A percentile compares a stretch with the other conserved stretches of the same genome.
Conservation (phyloP, 768 basidiomycete genomes). For the Mrakia hoshinonis region DNA sequence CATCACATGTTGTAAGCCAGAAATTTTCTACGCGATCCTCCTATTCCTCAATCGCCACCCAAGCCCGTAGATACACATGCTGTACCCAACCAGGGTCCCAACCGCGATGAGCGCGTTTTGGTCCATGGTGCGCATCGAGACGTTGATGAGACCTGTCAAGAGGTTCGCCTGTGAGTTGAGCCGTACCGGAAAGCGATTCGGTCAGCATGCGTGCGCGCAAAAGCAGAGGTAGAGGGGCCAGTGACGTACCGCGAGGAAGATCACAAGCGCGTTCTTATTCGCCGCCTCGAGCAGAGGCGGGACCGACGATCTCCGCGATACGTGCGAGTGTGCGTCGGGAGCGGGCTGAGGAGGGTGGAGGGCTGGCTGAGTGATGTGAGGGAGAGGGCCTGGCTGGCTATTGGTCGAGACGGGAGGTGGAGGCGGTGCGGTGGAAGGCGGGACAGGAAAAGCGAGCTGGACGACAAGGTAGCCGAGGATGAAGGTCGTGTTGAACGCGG, state of each 20-base stretch:
- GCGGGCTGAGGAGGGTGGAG: too few species aligned
- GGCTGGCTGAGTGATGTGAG: too few species aligned
- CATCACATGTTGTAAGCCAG: too few species aligned
- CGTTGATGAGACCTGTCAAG: conserved; percentile 72
- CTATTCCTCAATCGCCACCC: conserved; percentile 51
- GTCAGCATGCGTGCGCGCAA: too few species aligned
- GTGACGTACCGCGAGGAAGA: conserved; percentile 70
- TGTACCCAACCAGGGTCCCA: conserved; percentile 56
- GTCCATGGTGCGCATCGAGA: conserved; percentile 75
- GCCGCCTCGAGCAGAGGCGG: conserved; percentile 62
- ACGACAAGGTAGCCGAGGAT: conserved; percentile 69
- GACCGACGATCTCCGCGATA: conserved; percentile 12
- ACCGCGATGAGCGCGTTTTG: conserved; percentile 52
- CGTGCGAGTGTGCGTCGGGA: too few species aligned
- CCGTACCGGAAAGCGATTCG: neutral
- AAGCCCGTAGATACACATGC: conserved; percentile 50
- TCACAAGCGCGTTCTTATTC: conserved; percentile 65
- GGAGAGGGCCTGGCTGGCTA: neutral
- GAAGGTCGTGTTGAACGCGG: conserved; percentile 79
- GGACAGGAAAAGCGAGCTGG: conserved; percentile 60
- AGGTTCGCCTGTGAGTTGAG: conserved; percentile 74
- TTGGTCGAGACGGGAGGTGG: conserved; percentile 9
- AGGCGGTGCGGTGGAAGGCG: conserved; percentile 29
- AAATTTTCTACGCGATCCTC: neutral
- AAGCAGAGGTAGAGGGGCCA: neutral